Evolutionary conservation across 495 filamentous ascomycete genomes (phyloP).

Genomic region (Tuber aestivum): DNA sequence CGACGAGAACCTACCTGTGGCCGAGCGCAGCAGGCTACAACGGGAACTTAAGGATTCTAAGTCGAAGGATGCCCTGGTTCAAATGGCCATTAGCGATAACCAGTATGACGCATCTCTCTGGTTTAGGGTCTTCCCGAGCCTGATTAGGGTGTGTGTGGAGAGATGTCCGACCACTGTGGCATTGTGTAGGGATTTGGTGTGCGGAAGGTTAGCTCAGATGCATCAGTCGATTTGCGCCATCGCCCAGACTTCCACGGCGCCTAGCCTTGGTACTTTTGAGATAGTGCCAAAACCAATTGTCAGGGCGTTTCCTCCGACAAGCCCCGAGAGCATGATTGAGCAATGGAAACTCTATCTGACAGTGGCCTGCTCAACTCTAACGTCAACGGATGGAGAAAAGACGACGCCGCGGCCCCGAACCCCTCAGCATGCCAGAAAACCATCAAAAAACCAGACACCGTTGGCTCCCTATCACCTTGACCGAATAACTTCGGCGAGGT

Average conservation of each 20-base stretch:
- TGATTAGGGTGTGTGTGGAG: slow-evolving; percentile 85
- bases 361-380: slow-evolving; percentile 93
- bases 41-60: slow-evolving; percentile 82
- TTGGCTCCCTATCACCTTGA: slow-evolving; percentile 59
- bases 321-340: slow-evolving; percentile 82
- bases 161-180: slow-evolving; percentile 85
- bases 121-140: slow-evolving; percentile 96
- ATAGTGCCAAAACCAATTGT: slow-evolving; percentile 49
- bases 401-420: slow-evolving; percentile 48
- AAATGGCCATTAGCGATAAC: slow-evolving; percentile 91
- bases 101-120: slow-evolving; percentile 91
- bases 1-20: slow-evolving; percentile 85
- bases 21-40: slow-evolving; percentile 85
- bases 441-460: slow-evolving; percentile 57
- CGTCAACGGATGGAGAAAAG: slow-evolving; percentile 66
- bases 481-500: slow-evolving; percentile 79
- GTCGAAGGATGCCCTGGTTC: slow-evolving; percentile 76
- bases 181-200: slow-evolving; percentile 83
- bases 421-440: slow-evolving; percentile 77
- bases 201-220: slow-evolving; percentile 85
- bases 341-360: slow-evolving; percentile 99
- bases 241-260: slow-evolving; percentile 63
- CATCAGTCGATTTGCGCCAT: slow-evolving; percentile 71
- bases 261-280: slow-evolving; percentile 57
- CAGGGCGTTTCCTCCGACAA: slow-evolving; percentile 56